phyloP scores from a whole-genome alignment of 352 stramenopile species.

The Pythium phragmiticola region DNA sequence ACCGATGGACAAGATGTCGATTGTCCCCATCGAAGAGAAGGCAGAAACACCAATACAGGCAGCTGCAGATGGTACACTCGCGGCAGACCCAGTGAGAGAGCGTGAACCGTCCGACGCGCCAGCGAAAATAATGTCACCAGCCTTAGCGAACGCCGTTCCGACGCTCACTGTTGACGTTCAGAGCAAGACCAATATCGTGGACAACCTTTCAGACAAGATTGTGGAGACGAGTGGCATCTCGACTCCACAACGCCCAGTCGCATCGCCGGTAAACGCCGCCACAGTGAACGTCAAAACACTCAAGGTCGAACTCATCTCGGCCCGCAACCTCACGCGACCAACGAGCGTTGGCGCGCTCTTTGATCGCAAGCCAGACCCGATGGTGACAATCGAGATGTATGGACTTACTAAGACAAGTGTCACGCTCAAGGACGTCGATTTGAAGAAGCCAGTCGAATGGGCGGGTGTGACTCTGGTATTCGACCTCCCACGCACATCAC shows the following conservation, averaged over 20 bases:
- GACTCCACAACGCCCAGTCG: not conserved
- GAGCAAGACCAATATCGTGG: not conserved
- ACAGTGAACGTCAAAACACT: constrained; percentile 20
- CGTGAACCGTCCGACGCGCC: not conserved
- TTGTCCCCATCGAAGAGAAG: not conserved
- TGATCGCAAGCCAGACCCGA: constrained; percentile 41
- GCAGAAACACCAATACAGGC: not conserved
- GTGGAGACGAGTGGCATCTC: not conserved
- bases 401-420: constrained; percentile 23
- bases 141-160: not conserved
- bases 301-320: constrained; percentile 33
- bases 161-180: not conserved
- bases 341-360: constrained; percentile 35
- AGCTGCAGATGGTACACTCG: not conserved
- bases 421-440: constrained; percentile 36
- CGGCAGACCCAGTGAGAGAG: not conserved
- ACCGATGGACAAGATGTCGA: not conserved
- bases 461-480: constrained; percentile 24
- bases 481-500: constrained; percentile 18
- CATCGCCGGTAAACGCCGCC: not conserved
- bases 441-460: constrained; percentile 39
- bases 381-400: constrained; percentile 35
- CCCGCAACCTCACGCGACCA: constrained; percentile 30
- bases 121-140: not conserved
- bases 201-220: not conserved